Conservation (phyloP, 108 stramenopile genomes). For the Schizochytrium sp. region DNA sequence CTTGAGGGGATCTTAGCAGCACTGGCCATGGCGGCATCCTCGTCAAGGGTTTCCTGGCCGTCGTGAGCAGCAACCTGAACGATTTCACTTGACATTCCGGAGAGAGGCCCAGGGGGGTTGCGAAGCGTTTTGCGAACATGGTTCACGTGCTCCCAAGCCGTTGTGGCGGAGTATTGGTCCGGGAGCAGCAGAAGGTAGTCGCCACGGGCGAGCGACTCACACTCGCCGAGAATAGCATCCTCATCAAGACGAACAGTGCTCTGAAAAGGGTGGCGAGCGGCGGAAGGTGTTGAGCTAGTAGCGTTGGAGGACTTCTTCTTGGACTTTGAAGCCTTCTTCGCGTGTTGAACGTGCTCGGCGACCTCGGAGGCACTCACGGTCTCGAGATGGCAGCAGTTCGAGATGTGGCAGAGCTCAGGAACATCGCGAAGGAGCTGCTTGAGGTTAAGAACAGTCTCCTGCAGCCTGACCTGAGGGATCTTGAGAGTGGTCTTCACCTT, state of each 20-base stretch:
- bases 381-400: slow-evolving; percentile 67
- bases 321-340: background rate
- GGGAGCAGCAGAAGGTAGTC: slow-evolving; percentile 68
- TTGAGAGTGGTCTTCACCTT: slow-evolving; percentile 43
- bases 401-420: slow-evolving; percentile 70
- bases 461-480: slow-evolving; percentile 66
- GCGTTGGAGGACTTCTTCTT: slow-evolving; percentile 63
- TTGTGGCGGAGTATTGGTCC: slow-evolving; percentile 66
- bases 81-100: slow-evolving; percentile 63
- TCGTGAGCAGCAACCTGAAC: slow-evolving; percentile 64
- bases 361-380: slow-evolving; percentile 17
- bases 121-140: slow-evolving; percentile 58
- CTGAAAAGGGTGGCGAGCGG: background rate
- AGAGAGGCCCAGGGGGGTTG: slow-evolving; percentile 25
- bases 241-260: background rate
- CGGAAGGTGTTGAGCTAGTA: slow-evolving; percentile 44
- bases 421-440: slow-evolving; percentile 69
- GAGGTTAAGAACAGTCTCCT: slow-evolving; percentile 68
- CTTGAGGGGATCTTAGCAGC: background rate
- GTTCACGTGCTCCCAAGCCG: slow-evolving; percentile 69
- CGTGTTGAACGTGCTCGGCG: background rate
- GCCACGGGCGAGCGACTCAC: background rate
- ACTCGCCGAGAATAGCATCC: slow-evolving; percentile 55
- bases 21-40: background rate
- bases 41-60: slow-evolving; percentile 51